Conservation (phyloP, 306 rosid genomes). For the Prosopis cineraria region DNA sequence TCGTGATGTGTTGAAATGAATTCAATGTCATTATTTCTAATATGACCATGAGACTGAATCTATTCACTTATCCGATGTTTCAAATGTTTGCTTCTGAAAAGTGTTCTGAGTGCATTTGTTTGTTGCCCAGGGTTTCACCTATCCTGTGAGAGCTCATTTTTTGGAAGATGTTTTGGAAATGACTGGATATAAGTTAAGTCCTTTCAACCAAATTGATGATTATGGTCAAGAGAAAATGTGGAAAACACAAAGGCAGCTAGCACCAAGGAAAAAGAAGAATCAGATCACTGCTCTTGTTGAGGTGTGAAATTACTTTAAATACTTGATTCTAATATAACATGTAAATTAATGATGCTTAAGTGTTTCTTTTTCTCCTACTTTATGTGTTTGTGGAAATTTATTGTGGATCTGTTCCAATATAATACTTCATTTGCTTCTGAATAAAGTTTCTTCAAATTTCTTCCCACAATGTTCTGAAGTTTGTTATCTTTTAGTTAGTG, state of each 20-base stretch:
- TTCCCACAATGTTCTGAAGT: not conserved
- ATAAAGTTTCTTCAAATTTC: not conserved
- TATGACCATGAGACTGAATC: not conserved
- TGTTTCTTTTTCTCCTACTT: conserved; percentile 8
- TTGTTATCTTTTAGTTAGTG: not conserved
- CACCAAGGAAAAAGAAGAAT: conserved; percentile 87
- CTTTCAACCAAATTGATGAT: conserved; percentile 95
- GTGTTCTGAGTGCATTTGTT: conserved; percentile 35
- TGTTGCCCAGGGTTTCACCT: conserved; percentile 79
- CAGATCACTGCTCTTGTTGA: conserved; percentile 90
- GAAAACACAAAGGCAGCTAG: conserved; percentile 92
- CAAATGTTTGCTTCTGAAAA: conserved; percentile 1
- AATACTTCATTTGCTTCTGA: conserved; percentile 25
- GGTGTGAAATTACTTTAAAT: conserved; percentile 49
- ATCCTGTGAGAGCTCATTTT: conserved; percentile 82
- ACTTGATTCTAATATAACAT: conserved; percentile 6
- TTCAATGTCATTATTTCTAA: not conserved
- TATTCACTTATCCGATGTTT: conserved; percentile 31
- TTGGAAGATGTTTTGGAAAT: conserved; percentile 87
- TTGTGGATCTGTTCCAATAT: not conserved
- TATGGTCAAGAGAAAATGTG: conserved; percentile 98
- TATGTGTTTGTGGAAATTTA: not conserved
- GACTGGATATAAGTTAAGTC: conserved; percentile 82
- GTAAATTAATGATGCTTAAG: conserved; percentile 2
- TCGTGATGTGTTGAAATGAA: conserved; percentile 3